Conservation (phyloP, 805 yeast species). For the Starmerella sp. region DNA sequence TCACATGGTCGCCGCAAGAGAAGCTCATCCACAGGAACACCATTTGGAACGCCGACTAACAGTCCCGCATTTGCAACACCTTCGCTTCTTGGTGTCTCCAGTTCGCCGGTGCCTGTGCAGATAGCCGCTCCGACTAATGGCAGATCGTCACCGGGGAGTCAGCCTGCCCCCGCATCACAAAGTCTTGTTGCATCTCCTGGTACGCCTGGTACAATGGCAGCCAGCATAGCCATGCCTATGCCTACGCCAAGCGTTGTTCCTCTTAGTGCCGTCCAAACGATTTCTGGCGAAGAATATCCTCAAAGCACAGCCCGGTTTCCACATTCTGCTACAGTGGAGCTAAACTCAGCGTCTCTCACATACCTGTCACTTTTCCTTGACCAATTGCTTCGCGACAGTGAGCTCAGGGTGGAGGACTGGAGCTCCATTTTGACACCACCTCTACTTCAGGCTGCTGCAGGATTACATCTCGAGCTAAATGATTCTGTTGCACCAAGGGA, state of each 20-base stretch:
- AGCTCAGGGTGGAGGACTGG: slow-evolving; percentile 47
- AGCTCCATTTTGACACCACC: slow-evolving; percentile 38
- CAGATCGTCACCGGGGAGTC: not conserved
- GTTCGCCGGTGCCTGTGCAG: not conserved
- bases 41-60: not conserved
- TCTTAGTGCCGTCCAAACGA: not conserved
- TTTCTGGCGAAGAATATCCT: slow-evolving; percentile 7
- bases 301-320: slow-evolving; percentile 15
- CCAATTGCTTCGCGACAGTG: slow-evolving; percentile 27
- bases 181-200: not conserved
- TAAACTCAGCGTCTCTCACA: slow-evolving; percentile 27
- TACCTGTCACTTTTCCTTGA: slow-evolving; percentile 26
- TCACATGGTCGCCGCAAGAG: not conserved
- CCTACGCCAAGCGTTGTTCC: not conserved
- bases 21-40: not conserved
- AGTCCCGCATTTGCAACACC: not conserved
- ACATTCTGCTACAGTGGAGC: slow-evolving; percentile 21
- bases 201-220: not conserved
- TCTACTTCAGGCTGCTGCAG: slow-evolving; percentile 44
- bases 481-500: slow-evolving; percentile 79
- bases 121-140: not conserved
- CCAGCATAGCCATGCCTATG: not conserved
- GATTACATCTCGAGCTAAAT: slow-evolving; percentile 48
- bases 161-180: not conserved
- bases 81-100: not conserved